These are phyloP conservation scores for Collybiopsis luxurians DNA, from an alignment of 768 basidiomycete genomes.

Conservation along the genomic window DNA sequence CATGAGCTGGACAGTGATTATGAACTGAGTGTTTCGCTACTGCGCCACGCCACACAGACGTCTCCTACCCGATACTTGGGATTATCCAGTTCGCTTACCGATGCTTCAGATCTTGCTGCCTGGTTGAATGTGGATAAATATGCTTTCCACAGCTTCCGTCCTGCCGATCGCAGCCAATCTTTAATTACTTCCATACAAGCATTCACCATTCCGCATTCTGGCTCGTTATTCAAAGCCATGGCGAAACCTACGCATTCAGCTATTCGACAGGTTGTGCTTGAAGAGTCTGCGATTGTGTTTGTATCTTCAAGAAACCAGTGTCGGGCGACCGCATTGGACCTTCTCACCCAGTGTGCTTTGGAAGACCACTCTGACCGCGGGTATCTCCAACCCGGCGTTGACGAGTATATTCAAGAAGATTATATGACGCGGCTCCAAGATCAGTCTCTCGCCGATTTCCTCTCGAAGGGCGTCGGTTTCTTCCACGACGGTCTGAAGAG, in stretches of 20 bases:
- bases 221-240: constrained; percentile 88
- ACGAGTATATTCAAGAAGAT: constrained; percentile 47
- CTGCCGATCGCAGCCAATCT: constrained; percentile 80
- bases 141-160: constrained; percentile 73
- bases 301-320: constrained; percentile 86
- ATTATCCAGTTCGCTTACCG: constrained; percentile 72
- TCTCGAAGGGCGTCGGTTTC: constrained; percentile 86
- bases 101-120: constrained; percentile 73
- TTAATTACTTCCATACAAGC: constrained; percentile 65
- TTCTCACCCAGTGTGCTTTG: constrained; percentile 85
- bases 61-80: constrained; percentile 73
- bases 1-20: constrained; percentile 80
- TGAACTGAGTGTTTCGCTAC: constrained; percentile 77
- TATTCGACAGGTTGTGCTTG: constrained; percentile 46
- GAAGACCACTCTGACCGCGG: constrained; percentile 67
- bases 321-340: constrained; percentile 67
- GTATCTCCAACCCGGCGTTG: constrained; percentile 53
- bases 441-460: constrained; percentile 58
- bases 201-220: constrained; percentile 85
- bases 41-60: constrained; percentile 62
- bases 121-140: constrained; percentile 76
- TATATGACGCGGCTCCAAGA: constrained; percentile 62
- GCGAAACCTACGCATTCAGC: constrained; percentile 83
- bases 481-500: constrained; percentile 73
- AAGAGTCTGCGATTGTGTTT: constrained; percentile 71